Conservation (phyloP, 208 protist genomes). For the Strigomonas culicis region DNA sequence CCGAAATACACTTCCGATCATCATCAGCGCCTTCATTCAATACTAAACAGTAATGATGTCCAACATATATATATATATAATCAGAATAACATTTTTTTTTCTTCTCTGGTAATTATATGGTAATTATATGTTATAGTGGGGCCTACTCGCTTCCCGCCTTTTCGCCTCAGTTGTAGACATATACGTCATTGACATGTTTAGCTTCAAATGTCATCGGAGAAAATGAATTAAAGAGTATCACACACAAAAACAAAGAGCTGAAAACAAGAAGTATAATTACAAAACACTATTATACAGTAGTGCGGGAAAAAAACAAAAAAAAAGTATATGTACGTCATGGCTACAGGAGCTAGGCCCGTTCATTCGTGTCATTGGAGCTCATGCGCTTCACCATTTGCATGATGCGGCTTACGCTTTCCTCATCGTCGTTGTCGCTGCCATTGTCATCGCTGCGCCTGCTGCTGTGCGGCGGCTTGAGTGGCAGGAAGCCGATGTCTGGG, state of each 20-base stretch:
- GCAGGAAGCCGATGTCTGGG: not conserved
- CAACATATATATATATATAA: too few species aligned
- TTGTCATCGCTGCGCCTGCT: not conserved
- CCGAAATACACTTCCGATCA: not conserved
- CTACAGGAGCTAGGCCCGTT: not conserved
- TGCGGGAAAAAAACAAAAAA: not conserved
- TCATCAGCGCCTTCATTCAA: too few species aligned
- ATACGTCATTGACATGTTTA: too few species aligned
- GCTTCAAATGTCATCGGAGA: too few species aligned
- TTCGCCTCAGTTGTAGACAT: too few species aligned
- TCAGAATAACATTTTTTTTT: too few species aligned
- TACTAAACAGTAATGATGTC: not conserved
- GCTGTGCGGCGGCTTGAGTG: not conserved
- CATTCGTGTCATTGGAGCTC: not conserved
- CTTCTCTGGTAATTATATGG: too few species aligned
- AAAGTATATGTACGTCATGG: not conserved
- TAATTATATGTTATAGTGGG: too few species aligned
- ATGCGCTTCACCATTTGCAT: not conserved
- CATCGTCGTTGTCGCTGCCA: constrained; percentile 9
- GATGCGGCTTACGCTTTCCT: not conserved
- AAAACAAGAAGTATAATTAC: too few species aligned
- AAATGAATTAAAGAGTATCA: too few species aligned
- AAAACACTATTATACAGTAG: not conserved
- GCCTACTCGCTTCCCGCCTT: too few species aligned
- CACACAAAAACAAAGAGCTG: too few species aligned